Evolutionary conservation across 225 moss, liverwort and hornwort species (phyloP), one percentile per base, ranked within the genome.

Genomic region (Pseudisothecium myosuroides): DNA sequence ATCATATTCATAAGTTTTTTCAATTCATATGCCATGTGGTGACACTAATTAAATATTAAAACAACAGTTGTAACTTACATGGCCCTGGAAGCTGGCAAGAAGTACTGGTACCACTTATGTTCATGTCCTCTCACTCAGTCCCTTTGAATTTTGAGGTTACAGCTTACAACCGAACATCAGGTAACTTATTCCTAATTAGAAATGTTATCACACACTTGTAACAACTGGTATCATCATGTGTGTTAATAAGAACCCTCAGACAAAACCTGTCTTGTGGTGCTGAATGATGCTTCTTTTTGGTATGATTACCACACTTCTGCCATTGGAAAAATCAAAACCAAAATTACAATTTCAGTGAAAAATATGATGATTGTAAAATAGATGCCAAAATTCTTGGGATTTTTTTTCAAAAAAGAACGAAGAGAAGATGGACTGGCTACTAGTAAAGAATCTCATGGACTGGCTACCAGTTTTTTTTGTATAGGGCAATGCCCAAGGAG

Each of bases 341-440:
- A n/a, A 50, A 37, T 6, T 16, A 6, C 9, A 54, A 52, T 54
- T 23, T 22, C 11, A 5, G 12, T 12, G 14, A 34, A 52, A 36
- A 34, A 22, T 12, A 31, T 0, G 2, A 64, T 32, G 65, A 50
- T 20, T 0, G 11, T 31, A 34, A 50, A 76, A 50, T 31, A 74
- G 17, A 74, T 18, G 47, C 4, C 74, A 75, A 17, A 47, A 74
- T 49, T n/a, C 4, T n/a, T 67, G 12, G 6, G 10, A 36, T 10
- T 66, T 36, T 20, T 20, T 66, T 36, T 9, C 1, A 5, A 21
- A 67, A 22, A 21, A 12, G 3, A 2, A 1, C 10, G 0, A 1
- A 73, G 28, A 72, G 16, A n/a, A 68, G n/a, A 72, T 72, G 3
- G 43, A 43, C n/a, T n/a, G n/a, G n/a, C n/a, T n/a, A n/a, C n/a